Conservation (phyloP, 129 eudicot genomes). For the Flaveria brownii region DNA sequence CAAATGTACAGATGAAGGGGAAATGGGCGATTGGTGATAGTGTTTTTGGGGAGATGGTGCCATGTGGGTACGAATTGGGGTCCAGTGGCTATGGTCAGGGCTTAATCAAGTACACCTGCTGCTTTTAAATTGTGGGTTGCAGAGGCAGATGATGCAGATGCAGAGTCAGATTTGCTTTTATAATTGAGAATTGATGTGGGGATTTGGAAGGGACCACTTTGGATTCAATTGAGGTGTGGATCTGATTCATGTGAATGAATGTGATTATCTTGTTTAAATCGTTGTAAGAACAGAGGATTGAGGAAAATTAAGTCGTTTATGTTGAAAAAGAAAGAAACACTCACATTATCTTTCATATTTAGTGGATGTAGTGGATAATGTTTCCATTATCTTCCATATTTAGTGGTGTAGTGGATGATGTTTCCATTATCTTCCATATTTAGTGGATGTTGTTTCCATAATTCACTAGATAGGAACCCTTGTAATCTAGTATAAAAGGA, state of each 20-base stretch:
- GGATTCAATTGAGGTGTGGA: not conserved
- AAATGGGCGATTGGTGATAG: slow-evolving; percentile 26
- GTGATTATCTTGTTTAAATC: not conserved
- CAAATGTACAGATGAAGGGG: not conserved
- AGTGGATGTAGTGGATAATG: too few relatives aligned
- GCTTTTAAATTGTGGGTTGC: slow-evolving; percentile 17
- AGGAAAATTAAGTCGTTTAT: not conserved
- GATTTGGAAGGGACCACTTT: slow-evolving; percentile 34
- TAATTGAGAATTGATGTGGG: slow-evolving; percentile 15
- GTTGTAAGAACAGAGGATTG: slow-evolving; percentile 7
- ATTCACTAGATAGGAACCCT: too few relatives aligned
- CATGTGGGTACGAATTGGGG: slow-evolving; percentile 20
- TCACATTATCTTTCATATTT: too few relatives aligned
- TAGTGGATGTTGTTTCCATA: too few relatives aligned
- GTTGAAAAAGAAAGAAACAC: too few relatives aligned
- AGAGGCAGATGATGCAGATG: too few relatives aligned
- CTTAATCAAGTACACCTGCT: slow-evolving; percentile 46
- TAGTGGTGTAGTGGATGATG: too few relatives aligned
- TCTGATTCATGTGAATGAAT: not conserved
- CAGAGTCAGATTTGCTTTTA: slow-evolving; percentile 11
- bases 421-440: too few relatives aligned
- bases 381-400: too few relatives aligned
- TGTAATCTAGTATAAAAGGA: too few relatives aligned
- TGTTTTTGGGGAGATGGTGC: slow-evolving; percentile 25
- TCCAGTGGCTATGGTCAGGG: slow-evolving; percentile 31